A percentile compares a stretch with the other conserved stretches of the same genome.
These are phyloP conservation scores for Phaeosphaeria sp. DNA, from an alignment of 2,329 filamentous ascomycete genomes.

Conservation along the genomic window DNA sequence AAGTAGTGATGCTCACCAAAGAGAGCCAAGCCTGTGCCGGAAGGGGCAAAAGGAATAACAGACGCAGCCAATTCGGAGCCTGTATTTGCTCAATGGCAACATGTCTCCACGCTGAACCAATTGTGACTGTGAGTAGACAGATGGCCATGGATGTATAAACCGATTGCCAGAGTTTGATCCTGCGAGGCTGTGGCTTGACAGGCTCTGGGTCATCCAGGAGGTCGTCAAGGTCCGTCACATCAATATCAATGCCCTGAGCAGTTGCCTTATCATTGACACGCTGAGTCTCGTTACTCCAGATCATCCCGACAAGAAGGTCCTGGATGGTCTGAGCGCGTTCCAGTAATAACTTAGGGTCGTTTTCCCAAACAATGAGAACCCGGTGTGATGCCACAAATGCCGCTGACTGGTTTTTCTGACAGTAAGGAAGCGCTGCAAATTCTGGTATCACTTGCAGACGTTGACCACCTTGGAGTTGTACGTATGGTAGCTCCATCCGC, in stretches of 20 bases:
- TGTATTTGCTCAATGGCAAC: constrained; percentile 63
- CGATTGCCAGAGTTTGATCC: constrained; percentile 63
- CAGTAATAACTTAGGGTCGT: constrained; percentile 75
- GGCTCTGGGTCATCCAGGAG: constrained; percentile 36
- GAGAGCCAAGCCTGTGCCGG: constrained; percentile 67
- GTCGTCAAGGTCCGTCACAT: constrained; percentile 22
- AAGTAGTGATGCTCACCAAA: constrained; percentile 48
- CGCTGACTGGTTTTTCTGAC: constrained; percentile 79
- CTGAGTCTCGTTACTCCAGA: constrained; percentile 61
- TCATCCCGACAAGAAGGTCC: constrained; percentile 75
- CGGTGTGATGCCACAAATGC: constrained; percentile 77
- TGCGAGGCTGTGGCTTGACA: constrained; percentile 48
- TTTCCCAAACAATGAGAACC: constrained; percentile 81
- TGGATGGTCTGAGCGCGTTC: constrained; percentile 75
- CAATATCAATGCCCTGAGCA: constrained; percentile 35
- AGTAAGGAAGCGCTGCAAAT: constrained; percentile 63
- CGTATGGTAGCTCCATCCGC: constrained; percentile 58
- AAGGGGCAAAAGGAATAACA: constrained; percentile 61
- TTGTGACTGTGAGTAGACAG: constrained; percentile 58
- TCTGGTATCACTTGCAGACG: constrained; percentile 68
- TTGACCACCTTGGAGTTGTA: constrained; percentile 65
- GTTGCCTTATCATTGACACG: constrained; percentile 50
- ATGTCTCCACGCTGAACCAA: constrained; percentile 64
- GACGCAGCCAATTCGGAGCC: constrained; percentile 61
- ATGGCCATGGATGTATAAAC: constrained; percentile 62